Conservation (phyloP, 805 yeast genomes). For the Candida nitratophila region DNA sequence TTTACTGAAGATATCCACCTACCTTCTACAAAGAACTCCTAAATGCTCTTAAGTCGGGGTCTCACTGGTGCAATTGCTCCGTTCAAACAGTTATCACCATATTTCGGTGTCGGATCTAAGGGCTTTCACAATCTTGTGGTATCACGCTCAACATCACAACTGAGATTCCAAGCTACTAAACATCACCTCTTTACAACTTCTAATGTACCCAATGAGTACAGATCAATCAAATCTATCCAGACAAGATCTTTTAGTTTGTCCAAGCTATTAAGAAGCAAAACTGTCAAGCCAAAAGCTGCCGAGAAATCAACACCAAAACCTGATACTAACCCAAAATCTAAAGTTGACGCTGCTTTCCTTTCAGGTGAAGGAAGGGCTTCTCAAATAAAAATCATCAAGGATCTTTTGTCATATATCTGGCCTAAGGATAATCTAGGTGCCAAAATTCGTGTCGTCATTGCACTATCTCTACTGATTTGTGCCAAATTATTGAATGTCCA, state of each 20-base stretch:
- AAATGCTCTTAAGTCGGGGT: no score
- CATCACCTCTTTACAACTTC: no score
- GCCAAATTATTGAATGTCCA: conserved; percentile 88
- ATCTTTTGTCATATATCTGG: conserved; percentile 70
- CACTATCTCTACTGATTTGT: conserved; percentile 63
- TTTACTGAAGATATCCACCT: no score
- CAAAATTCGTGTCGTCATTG: conserved; percentile 67
- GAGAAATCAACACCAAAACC: not conserved
- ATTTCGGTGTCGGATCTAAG: not conserved
- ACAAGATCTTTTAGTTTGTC: not conserved
- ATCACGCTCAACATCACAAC: no score
- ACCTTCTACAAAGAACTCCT: no score
- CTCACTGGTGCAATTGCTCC: not conserved
- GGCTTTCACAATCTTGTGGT: not conserved
- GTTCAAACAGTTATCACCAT: not conserved
- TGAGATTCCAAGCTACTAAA: no score
- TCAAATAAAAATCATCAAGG: conserved; percentile 50
- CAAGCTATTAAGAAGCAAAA: not conserved
- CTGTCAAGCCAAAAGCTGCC: not conserved
- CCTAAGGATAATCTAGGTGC: conserved; percentile 64
- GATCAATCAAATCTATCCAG: not conserved
- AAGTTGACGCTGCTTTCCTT: not conserved
- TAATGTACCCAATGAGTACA: no score
- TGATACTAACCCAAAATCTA: not conserved
- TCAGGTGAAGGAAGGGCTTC: conserved; percentile 21